Evolutionary conservation across 2,329 filamentous ascomycete species (phyloP).

Genomic region (Penicillium sumatraense): DNA sequence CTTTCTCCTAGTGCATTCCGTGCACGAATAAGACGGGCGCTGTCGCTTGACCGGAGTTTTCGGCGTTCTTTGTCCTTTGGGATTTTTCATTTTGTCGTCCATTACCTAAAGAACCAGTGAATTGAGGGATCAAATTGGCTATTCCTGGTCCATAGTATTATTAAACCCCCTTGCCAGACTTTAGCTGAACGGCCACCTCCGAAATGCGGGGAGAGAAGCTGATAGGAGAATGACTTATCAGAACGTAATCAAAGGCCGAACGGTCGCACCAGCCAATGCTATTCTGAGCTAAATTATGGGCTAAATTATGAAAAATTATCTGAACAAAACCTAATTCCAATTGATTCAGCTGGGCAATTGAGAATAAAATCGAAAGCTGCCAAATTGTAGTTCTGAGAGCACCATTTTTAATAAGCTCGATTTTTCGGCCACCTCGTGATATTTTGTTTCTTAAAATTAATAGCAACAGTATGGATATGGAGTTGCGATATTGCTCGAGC

Average conservation of each 20-base stretch:
- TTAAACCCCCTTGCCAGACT: not conserved
- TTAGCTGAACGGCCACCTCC: not conserved
- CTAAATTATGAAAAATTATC: not conserved
- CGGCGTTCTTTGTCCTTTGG: not conserved
- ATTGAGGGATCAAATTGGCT: not conserved
- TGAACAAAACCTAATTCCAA: too few relatives aligned
- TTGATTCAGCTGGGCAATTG: too few relatives aligned
- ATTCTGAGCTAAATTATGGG: not conserved
- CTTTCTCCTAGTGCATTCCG: constrained; percentile 7
- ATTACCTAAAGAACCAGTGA: not conserved
- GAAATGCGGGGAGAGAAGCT: not conserved
- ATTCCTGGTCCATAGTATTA: not conserved
- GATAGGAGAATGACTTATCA: constrained; percentile 1
- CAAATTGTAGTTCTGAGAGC: too few relatives aligned
- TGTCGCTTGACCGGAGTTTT: not conserved
- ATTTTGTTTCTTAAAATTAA: too few relatives aligned
- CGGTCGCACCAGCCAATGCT: not conserved
- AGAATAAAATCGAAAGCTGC: too few relatives aligned
- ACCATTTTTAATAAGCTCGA: too few relatives aligned
- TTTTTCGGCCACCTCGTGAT: too few relatives aligned
- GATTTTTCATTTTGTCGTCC: not conserved
- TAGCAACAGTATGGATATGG: too few relatives aligned
- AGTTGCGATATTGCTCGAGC: too few relatives aligned
- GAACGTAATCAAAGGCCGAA: constrained; percentile 5
- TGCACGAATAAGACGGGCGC: constrained; percentile 5